A percentile compares a stretch with the other conserved stretches of the same genome.
Conservation (phyloP, 2,329 filamentous ascomycete species). For the Lecanicillium sp. region DNA sequence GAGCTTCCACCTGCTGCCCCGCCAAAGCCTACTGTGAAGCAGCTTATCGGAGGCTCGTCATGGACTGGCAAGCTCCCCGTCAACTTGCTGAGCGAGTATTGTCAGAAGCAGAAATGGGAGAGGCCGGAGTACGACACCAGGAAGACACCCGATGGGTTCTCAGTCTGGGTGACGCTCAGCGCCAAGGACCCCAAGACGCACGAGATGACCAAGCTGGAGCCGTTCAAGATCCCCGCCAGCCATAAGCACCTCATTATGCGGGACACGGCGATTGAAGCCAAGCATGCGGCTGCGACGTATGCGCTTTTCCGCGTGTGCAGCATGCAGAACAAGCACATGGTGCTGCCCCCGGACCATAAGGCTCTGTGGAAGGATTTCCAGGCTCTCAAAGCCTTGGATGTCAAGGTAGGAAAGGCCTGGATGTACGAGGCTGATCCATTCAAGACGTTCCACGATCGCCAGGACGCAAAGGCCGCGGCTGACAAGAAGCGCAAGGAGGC, state of each 20-base stretch:
- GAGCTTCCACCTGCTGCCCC: constrained; percentile 32
- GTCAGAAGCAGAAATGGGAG: constrained; percentile 92
- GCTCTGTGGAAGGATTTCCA: constrained; percentile 89
- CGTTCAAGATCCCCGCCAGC: constrained; percentile 71
- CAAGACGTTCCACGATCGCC: constrained; percentile 66
- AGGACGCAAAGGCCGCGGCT: constrained; percentile 65
- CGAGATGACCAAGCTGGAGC: constrained; percentile 65
- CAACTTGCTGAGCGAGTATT: constrained; percentile 88
- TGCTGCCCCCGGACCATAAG: constrained; percentile 83
- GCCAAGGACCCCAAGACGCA: constrained; percentile 74
- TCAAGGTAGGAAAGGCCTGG: constrained; percentile 70
- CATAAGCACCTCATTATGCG: constrained; percentile 70
- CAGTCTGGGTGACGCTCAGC: constrained; percentile 74
- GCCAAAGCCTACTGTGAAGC: constrained; percentile 59
- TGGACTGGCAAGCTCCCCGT: constrained; percentile 97
- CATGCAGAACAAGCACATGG: constrained; percentile 93
- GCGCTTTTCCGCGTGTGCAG: constrained; percentile 86
- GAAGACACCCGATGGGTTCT: constrained; percentile 66
- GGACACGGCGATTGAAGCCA: constrained; percentile 78
- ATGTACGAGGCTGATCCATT: constrained; percentile 97
- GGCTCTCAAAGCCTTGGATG: constrained; percentile 71
- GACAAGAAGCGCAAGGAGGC: constrained; percentile 74
- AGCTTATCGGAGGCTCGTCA: constrained; percentile 86
- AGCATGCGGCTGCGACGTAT: constrained; percentile 89
- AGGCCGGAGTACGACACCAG: constrained; percentile 84